Conservation (phyloP, 2,329 filamentous ascomycete species). For the Huntiella savannae region DNA sequence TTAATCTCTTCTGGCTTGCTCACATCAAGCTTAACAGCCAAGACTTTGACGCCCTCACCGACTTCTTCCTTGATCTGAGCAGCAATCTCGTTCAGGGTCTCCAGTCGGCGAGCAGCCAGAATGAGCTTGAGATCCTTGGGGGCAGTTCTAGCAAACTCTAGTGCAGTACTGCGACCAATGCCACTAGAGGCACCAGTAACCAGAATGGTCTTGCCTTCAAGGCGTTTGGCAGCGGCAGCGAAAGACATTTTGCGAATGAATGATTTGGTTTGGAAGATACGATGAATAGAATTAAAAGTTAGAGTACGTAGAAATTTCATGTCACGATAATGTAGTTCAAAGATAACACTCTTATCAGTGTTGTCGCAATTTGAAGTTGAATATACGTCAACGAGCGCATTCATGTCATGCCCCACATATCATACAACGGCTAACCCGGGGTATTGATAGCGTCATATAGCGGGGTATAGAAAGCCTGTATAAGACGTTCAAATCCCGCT, state of each 20-base stretch:
- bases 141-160: constrained; percentile 79
- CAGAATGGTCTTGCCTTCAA: constrained; percentile 80
- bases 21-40: constrained; percentile 72
- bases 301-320: constrained; percentile 1
- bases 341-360: no score
- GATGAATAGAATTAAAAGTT: neutral
- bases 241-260: constrained; percentile 25
- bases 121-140: constrained; percentile 66
- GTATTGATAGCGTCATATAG: no score
- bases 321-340: neutral
- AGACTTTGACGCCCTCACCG: constrained; percentile 60
- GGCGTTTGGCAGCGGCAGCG: constrained; percentile 58
- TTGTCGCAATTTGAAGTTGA: no score
- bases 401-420: neutral
- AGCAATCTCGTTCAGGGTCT: constrained; percentile 58
- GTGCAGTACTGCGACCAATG: constrained; percentile 66
- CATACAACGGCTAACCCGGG: no score
- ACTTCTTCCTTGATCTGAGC: constrained; percentile 58
- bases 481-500: no score
- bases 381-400: no score
- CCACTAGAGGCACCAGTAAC: constrained; percentile 87
- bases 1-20: constrained; percentile 58
- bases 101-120: constrained; percentile 70
- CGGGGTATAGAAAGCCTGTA: no score
- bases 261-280: neutral